Conservation (phyloP, 805 yeast species). For the Scheffersomyces lignosus region DNA sequence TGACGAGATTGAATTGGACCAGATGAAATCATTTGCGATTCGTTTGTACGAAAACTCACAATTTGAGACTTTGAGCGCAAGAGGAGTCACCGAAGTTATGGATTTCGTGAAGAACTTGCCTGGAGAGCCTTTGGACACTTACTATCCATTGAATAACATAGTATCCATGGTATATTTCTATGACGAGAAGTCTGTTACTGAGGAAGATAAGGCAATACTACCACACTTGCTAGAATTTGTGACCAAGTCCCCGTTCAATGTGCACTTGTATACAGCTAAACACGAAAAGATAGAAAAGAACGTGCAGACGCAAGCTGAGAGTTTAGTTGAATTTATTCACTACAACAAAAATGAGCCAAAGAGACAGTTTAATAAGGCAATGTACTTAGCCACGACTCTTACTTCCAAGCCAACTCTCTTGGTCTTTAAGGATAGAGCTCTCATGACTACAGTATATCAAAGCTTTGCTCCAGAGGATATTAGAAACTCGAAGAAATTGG, state of each 20-base stretch:
- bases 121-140: slow-evolving; percentile 27
- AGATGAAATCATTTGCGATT: slow-evolving; percentile 44
- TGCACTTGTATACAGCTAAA: slow-evolving; percentile 53
- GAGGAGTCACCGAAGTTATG: slow-evolving; percentile 30
- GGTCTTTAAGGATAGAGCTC: slow-evolving; percentile 57
- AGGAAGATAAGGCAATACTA: slow-evolving; percentile 64
- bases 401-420: slow-evolving; percentile 64
- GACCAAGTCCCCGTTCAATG: slow-evolving; percentile 55
- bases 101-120: slow-evolving; percentile 30
- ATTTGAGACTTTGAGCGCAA: slow-evolving; percentile 32
- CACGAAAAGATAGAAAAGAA: slow-evolving; percentile 42
- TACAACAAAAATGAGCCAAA: slow-evolving; percentile 34
- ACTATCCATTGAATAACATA: slow-evolving; percentile 40
- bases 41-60: slow-evolving; percentile 49
- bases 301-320: slow-evolving; percentile 40
- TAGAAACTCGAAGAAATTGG: slow-evolving; percentile 48
- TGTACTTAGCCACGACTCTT: slow-evolving; percentile 51
- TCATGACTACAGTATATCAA: slow-evolving; percentile 53
- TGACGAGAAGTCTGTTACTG: slow-evolving; percentile 49
- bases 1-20: slow-evolving; percentile 28
- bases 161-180: slow-evolving; percentile 55
- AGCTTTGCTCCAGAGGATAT: slow-evolving; percentile 65
- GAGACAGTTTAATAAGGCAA: slow-evolving; percentile 42
- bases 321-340: slow-evolving; percentile 45
- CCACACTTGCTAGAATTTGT: slow-evolving; percentile 62